These are phyloP conservation scores for Hypoxylon sp. DNA, from an alignment of 2,329 filamentous ascomycete genomes.

Conservation along the genomic window DNA sequence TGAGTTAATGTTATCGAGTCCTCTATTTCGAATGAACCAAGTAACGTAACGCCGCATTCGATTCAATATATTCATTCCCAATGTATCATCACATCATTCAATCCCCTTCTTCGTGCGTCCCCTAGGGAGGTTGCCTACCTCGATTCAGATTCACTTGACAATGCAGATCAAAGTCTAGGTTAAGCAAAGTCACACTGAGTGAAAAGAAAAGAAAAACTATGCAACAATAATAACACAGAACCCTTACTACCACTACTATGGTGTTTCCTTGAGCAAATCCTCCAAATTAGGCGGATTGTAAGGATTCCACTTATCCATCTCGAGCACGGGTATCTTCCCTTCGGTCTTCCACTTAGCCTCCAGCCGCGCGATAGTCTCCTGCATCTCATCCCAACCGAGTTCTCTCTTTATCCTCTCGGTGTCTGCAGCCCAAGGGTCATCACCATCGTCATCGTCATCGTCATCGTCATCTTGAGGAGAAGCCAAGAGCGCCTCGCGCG, in stretches of 20 bases:
- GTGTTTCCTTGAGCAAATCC: not conserved
- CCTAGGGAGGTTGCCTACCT: not conserved
- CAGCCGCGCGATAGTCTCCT: constrained; percentile 12
- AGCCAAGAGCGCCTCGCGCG: constrained; percentile 53
- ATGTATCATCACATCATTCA: no score
- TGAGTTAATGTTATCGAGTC: not conserved
- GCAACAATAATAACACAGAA: no score
- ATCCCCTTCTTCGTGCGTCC: not conserved
- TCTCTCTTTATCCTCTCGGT: constrained; percentile 33
- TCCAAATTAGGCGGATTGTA: constrained; percentile 23
- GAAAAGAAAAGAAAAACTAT: no score
- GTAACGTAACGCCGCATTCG: no score
- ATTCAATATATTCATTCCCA: no score
- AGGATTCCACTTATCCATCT: constrained; percentile 42
- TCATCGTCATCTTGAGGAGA: constrained; percentile 12
- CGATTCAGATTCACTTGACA: not conserved
- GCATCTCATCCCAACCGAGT: constrained; percentile 27
- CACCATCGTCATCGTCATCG: constrained; percentile 29
- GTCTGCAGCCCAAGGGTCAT: constrained; percentile 27
- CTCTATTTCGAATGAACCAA: not conserved
- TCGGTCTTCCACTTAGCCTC: constrained; percentile 38
- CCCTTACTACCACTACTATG: no score
- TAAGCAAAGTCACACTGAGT: not conserved
- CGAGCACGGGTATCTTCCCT: constrained; percentile 31
- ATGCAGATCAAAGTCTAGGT: not conserved